These are phyloP conservation scores for Pseudocercospora cruenta DNA, from an alignment of 2,329 filamentous ascomycete species.

Conservation along the genomic window DNA sequence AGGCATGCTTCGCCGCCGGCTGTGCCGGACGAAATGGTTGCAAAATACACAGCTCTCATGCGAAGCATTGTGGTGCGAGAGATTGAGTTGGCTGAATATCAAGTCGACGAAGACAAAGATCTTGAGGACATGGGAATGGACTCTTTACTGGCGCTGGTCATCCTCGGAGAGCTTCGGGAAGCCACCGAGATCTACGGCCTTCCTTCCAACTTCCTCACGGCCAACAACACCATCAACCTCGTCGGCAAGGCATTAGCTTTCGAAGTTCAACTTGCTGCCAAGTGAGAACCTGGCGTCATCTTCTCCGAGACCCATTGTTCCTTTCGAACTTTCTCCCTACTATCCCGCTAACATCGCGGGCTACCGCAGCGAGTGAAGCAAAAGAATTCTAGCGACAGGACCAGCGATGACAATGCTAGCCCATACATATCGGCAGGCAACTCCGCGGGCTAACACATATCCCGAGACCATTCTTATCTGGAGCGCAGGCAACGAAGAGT, in stretches of 20 bases:
- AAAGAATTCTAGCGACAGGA: background rate
- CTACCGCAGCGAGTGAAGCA: background rate
- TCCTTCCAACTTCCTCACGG: conserved; percentile 2
- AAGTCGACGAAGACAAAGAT: conserved; percentile 4
- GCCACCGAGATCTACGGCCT: conserved; percentile 4
- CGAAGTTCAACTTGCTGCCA: conserved; percentile 2
- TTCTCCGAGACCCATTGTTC: background rate
- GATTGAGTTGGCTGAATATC: background rate
- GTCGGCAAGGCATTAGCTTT: background rate
- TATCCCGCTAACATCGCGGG: background rate
- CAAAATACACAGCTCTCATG: conserved; percentile 1
- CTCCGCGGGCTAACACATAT: background rate
- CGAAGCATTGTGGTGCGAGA: background rate
- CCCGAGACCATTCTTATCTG: background rate
- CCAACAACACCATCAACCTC: background rate
- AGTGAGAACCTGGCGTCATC: background rate
- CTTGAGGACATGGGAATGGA: conserved; percentile 9
- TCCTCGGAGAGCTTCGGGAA: conserved; percentile 6
- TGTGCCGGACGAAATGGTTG: background rate
- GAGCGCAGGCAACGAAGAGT: background rate
- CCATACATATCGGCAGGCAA: background rate
- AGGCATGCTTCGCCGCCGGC: conserved; percentile 6
- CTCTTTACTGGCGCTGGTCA: conserved; percentile 2
- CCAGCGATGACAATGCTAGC: background rate
- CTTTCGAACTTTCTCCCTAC: background rate